phyloP scores from a whole-genome alignment of 2,329 filamentous ascomycete species.

The Calonectria leucothoes region DNA sequence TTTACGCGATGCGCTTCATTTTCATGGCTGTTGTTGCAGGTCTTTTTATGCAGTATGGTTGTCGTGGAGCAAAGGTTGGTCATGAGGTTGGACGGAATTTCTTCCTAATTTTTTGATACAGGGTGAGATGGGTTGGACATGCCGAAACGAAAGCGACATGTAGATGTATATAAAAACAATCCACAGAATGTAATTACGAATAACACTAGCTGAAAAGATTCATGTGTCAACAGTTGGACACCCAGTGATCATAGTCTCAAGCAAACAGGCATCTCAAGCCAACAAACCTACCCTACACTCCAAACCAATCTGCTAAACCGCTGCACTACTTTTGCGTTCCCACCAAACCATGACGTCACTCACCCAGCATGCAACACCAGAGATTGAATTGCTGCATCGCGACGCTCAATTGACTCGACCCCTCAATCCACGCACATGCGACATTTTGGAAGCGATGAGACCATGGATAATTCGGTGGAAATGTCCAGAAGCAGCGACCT shows the following conservation, averaged over 20 bases:
- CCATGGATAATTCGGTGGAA: slow-evolving; percentile 31
- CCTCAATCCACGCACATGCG: slow-evolving; percentile 12
- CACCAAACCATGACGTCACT: slow-evolving; percentile 38
- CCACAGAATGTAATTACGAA: not conserved
- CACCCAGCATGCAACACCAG: slow-evolving; percentile 19
- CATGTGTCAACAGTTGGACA: no score
- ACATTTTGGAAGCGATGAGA: slow-evolving; percentile 32
- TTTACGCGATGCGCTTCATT: not conserved
- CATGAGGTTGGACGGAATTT: not conserved
- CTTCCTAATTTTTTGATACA: not conserved
- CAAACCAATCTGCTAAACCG: not conserved
- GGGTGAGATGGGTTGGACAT: no score
- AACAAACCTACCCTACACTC: not conserved
- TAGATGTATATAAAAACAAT: not conserved
- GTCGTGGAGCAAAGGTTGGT: not conserved
- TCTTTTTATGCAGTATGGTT: not conserved
- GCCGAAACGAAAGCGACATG: no score
- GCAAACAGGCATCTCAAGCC: not conserved
- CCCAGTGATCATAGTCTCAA: no score
- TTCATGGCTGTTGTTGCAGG: not conserved
- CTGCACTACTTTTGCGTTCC: not conserved
- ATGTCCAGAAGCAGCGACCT: slow-evolving; percentile 3
- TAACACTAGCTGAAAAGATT: not conserved
- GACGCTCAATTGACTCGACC: slow-evolving; percentile 11
- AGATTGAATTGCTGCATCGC: slow-evolving; percentile 1